A percentile compares a stretch with the other conserved stretches of the same genome.
These are phyloP conservation scores for Canariomyces notabilis DNA, from an alignment of 2,329 filamentous ascomycete species.

Conservation along the genomic window DNA sequence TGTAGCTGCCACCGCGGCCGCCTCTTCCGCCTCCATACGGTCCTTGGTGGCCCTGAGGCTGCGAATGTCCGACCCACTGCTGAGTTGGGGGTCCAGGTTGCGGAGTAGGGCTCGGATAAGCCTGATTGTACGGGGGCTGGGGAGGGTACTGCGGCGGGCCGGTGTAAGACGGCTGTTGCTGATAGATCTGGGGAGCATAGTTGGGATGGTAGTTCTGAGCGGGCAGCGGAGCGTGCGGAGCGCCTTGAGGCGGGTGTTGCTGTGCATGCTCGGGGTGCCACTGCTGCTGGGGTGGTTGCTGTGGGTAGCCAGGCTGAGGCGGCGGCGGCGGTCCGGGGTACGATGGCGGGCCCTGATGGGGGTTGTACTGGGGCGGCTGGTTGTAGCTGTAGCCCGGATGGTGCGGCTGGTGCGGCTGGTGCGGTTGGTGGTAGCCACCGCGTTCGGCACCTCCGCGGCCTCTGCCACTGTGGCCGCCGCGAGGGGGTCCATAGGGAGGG, in stretches of 20 bases:
- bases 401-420: too few species aligned
- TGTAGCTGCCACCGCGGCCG: constrained; percentile 37
- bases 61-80: constrained; percentile 38
- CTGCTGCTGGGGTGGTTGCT: constrained; percentile 37
- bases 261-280: constrained; percentile 38
- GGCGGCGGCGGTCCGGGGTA: constrained; percentile 33
- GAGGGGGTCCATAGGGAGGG: constrained; percentile 32
- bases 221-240: constrained; percentile 45
- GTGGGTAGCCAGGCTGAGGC: constrained; percentile 35
- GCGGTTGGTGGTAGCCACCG: constrained; percentile 38
- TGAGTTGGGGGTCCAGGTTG: constrained; percentile 34
- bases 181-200: constrained; percentile 53
- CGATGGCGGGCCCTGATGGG: constrained; percentile 26
- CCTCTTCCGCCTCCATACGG: constrained; percentile 36
- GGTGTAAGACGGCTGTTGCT: constrained; percentile 30
- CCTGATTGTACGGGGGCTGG: constrained; percentile 31
- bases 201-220: constrained; percentile 54
- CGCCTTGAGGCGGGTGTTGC: constrained; percentile 37
- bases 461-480: constrained; percentile 36
- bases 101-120: constrained; percentile 31
- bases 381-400: constrained; percentile 42
- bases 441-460: constrained; percentile 38
- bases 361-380: constrained; percentile 31
- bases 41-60: constrained; percentile 27
- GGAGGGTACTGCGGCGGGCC: constrained; percentile 22